Evolutionary conservation across 352 stramenopile species (phyloP), one percentile per base, ranked within the genome.

Genomic region (Pelagophyceae sp.): DNA sequence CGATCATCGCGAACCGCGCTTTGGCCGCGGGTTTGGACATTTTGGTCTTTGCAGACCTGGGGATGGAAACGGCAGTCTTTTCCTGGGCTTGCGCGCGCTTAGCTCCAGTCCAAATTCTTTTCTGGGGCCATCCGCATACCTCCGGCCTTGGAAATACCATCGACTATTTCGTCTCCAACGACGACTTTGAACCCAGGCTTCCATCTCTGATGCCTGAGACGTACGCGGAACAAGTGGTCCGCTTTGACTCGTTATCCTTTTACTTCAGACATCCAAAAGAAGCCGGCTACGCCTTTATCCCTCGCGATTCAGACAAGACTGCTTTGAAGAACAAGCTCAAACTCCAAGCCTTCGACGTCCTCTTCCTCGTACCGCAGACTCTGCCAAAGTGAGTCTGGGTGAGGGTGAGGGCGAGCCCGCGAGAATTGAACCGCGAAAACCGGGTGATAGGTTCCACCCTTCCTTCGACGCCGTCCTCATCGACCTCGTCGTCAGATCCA

Each of bases 111-210:
- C 88, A 92, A 72, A 87, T 88, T 60, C 83, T 91, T 2, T 93
- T 94, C 72, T 95, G 90, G 90, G 90, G 90, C 33, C 90, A 94
- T 71, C 89, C 89, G 25, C 87, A 90, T 72, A 93, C 90, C 23
- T 91, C 86, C 0, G 89, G 85, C 17, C 45, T 87, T n/a, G 86
- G 89, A 74, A 80, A 86, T 5, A 75, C 82, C 0, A 91, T 94
- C 50, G 90, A 95, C 79, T 94, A 93, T 71, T 94, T 93, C 72
- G 83, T 95, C 60, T 72, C 78, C 54, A 79, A 51, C 20, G 72
- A 78, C 25, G 29, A 58, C 33, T 81, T 79, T 27, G 74, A 86
- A 74, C 51, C 32, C 23, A 23, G 32, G 6, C 80, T 32, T 0
- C 27, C 35, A 79, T 38, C 38, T 54, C 77, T 74, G 80, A 86